Evolutionary conservation across 208 protist species (phyloP).

Genomic region (Leishmania braziliensis): DNA sequence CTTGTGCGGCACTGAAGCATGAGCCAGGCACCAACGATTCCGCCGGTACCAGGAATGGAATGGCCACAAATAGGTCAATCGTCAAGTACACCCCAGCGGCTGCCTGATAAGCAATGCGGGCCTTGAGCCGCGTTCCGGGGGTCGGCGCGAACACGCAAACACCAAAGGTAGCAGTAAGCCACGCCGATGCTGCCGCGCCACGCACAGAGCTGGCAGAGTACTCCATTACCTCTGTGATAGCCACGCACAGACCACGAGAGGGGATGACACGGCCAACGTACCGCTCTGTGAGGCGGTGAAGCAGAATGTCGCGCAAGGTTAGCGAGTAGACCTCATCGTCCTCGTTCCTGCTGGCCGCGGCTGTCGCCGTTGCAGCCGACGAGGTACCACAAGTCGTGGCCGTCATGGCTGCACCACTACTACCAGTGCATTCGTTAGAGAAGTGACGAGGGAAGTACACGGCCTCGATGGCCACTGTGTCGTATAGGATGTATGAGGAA

Average conservation of each 20-base stretch:
- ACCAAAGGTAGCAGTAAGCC: constrained; percentile 70
- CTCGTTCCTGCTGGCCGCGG: neutral
- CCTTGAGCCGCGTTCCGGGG: constrained; percentile 55
- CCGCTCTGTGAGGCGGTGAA: constrained; percentile 80
- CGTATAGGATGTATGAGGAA: constrained; percentile 65
- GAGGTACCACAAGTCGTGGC: neutral
- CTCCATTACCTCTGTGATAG: constrained; percentile 60
- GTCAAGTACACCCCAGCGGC: constrained; percentile 51
- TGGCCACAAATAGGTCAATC: constrained; percentile 64
- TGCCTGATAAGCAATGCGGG: constrained; percentile 54
- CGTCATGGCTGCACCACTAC: neutral
- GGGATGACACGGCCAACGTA: constrained; percentile 83
- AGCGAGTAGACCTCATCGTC: constrained; percentile 28
- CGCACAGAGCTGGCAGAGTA: constrained; percentile 55
- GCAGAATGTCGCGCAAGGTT: constrained; percentile 53
- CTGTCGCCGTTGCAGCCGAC: neutral
- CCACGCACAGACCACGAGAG: constrained; percentile 65
- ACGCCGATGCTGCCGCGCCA: constrained; percentile 64
- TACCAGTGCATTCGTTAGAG: neutral
- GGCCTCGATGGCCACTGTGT: constrained; percentile 79
- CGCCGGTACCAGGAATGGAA: constrained; percentile 65
- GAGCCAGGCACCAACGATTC: constrained; percentile 56
- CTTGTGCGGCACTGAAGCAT: constrained; percentile 41
- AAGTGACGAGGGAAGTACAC: constrained; percentile 66
- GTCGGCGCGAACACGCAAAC: constrained; percentile 66